Base-by-base conservation (phyloP, 371 early-diverging fungal species). In the Chytridiales sp. region DNA sequence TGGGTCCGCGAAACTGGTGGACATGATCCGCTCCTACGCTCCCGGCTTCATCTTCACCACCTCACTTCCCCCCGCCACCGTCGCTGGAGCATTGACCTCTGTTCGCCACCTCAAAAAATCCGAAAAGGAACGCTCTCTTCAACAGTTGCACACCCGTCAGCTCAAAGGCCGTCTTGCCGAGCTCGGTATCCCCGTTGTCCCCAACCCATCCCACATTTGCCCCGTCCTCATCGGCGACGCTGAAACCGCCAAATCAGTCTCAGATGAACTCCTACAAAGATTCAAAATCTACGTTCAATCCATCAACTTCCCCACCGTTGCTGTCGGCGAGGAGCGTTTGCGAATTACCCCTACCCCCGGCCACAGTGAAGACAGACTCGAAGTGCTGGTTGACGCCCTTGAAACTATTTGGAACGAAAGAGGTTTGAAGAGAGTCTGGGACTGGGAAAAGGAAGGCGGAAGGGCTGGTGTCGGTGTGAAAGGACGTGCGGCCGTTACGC, bases 11-110 rank as follows among this genome's bases (percentile, higher is more conserved):
- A 68, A 77, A 24, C 79, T 95, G 36, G 90, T 97, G 31, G 98
- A 98, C 73, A 90, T 95, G 91, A 86, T 98, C 48, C 93, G 98
- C 59, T 93, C 93, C 26, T 98, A 97, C 72, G 98, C 98, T 8
- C 97, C 97, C 36, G 98, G 98, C 39, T 98, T 98, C 77, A 98
- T 98, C 72, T 98, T 98, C 73, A 98, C 98, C 57, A 98, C 98
- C 4, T 96, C 97, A 21, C 83, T 98, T 26, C 98, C 98, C 30
- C 98, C 98, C 35, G 83, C 89, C 34, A 87, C 94, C 51, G 93
- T 89, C 15, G 85, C 92, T 32, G 98, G 95, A 56, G 92, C 96
- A 13, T 78, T 90, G 46, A 87, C 93, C 22, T 92, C 93, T 55
- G 87, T 98, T 73, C 86, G 89, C 61, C 90, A 97, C 70, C 84